Conservation (phyloP, 352 stramenopile species). For the Hyphochytrium catenoides region DNA sequence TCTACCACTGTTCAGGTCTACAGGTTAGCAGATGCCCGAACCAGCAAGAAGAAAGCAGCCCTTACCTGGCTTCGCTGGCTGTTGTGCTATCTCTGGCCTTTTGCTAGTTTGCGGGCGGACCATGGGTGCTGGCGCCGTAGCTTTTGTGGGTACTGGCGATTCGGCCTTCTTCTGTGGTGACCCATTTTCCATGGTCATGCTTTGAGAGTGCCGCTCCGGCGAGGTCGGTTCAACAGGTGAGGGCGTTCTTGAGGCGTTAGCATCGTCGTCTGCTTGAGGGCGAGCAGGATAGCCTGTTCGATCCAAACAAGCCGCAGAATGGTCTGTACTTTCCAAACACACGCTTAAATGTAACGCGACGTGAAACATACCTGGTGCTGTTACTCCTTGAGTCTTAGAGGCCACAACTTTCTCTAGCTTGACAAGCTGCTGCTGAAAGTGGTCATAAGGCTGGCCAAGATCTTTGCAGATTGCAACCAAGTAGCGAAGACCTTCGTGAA, state of each 20-base stretch:
- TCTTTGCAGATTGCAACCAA: conserved; percentile 84
- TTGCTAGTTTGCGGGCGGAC: background rate
- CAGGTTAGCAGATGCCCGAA: conserved; percentile 5
- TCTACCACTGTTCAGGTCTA: conserved; percentile 5
- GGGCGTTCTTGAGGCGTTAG: background rate
- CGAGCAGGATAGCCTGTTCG: background rate
- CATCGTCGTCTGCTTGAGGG: background rate
- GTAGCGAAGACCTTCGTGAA: conserved; percentile 42
- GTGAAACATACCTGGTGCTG: background rate
- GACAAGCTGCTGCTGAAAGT: conserved; percentile 73
- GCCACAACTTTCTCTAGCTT: conserved; percentile 55
- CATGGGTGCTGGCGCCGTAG: background rate
- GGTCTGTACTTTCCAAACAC: too few relatives aligned
- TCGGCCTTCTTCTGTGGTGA: too few relatives aligned
- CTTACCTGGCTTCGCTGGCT: conserved; percentile 1
- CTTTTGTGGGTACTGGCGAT: too few relatives aligned
- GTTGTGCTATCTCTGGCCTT: conserved; percentile 3
- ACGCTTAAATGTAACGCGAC: background rate
- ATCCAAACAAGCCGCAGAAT: conserved; percentile 3
- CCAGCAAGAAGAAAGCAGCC: too few relatives aligned
- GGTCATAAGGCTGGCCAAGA: conserved; percentile 65
- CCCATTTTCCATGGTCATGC: conserved; percentile 3
- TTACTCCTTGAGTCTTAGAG: conserved; percentile 11
- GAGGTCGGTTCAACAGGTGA: background rate
- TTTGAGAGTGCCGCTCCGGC: background rate